Evolutionary conservation across 2,329 filamentous ascomycete genomes (phyloP).

Genomic region (Phyllosticta citrichinensis): DNA sequence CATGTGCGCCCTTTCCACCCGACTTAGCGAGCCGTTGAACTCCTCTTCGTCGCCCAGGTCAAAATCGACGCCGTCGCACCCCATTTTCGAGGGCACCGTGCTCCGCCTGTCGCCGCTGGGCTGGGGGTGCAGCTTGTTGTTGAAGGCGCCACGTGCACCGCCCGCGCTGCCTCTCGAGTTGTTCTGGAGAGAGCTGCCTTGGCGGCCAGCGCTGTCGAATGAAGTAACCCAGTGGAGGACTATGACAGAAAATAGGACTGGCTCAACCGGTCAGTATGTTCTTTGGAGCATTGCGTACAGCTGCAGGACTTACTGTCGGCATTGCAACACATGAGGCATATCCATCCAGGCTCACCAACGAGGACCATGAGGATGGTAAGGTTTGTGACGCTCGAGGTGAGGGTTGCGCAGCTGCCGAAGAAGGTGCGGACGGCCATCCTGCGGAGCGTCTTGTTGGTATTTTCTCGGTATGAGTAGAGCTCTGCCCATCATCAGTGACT

Average conservation of each 20-base stretch:
- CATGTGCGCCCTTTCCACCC: background rate
- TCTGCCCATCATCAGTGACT: background rate
- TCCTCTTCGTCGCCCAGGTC: background rate
- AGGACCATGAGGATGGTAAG: constrained; percentile 5
- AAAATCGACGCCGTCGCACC: background rate
- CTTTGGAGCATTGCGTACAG: background rate
- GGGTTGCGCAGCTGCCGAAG: constrained; percentile 3
- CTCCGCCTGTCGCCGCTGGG: background rate
- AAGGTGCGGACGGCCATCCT: constrained; percentile 7
- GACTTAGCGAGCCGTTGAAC: background rate
- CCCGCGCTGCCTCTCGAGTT: background rate
- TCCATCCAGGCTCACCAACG: constrained; percentile 6
- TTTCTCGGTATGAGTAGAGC: constrained; percentile 7
- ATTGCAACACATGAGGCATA: constrained; percentile 9
- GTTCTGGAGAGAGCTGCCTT: background rate
- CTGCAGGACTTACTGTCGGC: constrained; percentile 4
- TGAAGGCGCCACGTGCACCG: background rate
- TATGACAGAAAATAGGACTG: constrained; percentile 6
- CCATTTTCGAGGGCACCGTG: background rate
- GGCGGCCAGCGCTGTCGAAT: background rate
- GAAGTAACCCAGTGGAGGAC: constrained; percentile 8
- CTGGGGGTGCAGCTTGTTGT: background rate
- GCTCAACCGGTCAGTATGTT: background rate
- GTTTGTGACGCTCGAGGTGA: constrained; percentile 5
- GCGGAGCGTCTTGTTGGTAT: constrained; percentile 3